Conservation (phyloP, 805 yeast species). For the Metschnikowia cerradonensis region DNA sequence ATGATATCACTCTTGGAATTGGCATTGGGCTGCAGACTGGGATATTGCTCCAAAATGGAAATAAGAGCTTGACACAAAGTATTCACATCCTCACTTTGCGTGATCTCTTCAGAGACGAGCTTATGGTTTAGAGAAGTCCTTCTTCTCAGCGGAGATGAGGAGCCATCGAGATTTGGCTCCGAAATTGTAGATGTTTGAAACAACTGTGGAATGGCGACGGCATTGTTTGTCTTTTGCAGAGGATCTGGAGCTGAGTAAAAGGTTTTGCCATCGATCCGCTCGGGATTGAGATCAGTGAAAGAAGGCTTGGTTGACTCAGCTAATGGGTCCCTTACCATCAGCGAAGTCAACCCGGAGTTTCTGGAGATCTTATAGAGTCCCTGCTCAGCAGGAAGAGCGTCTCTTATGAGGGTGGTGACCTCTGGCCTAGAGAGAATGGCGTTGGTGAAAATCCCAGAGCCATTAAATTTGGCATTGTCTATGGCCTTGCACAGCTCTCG, state of each 20-base stretch:
- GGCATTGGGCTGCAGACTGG: conserved; percentile 4
- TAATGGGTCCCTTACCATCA: not conserved
- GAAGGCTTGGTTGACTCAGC: not conserved
- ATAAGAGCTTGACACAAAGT: conserved; percentile 31
- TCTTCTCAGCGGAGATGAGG: conserved; percentile 16
- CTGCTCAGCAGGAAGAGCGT: conserved; percentile 51
- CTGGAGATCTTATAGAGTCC: conserved; percentile 44
- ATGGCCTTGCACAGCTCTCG: conserved; percentile 32
- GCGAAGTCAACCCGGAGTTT: conserved; percentile 25
- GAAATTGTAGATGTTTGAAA: not conserved
- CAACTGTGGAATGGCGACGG: conserved; percentile 27
- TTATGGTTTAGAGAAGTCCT: conserved; percentile 5
- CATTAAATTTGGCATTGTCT: conserved; percentile 43
- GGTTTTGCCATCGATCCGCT: conserved; percentile 48
- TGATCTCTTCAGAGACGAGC: conserved; percentile 5
- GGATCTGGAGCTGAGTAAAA: conserved; percentile 30
- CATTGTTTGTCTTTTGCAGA: conserved; percentile 25
- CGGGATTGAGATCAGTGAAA: conserved; percentile 16
- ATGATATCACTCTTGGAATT: not conserved
- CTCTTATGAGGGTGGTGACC: conserved; percentile 56
- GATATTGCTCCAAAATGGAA: conserved; percentile 8
- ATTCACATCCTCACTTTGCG: conserved; percentile 35
- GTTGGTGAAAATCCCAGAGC: conserved; percentile 63
- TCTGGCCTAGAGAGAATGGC: conserved; percentile 51
- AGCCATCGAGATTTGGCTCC: conserved; percentile 4